These are phyloP conservation scores for Coemansia reversa DNA, from an alignment of 192 early-diverging fungal species.

Conservation along the genomic window DNA sequence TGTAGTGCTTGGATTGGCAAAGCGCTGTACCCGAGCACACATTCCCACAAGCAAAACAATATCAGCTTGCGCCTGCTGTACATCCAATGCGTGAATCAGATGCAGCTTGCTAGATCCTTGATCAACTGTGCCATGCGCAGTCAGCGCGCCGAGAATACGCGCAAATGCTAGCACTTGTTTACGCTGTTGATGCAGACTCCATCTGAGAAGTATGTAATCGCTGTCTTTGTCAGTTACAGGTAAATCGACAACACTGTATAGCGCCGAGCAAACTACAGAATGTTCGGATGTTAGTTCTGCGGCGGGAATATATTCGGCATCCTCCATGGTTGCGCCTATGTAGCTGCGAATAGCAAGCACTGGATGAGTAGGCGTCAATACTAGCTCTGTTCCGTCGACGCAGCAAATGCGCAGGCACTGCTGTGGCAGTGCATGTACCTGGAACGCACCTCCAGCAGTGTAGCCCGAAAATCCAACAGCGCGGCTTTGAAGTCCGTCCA, in stretches of 20 bases:
- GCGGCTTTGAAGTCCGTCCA: neutral
- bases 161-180: conserved; percentile 42
- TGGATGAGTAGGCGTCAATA: conserved; percentile 49
- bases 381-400: conserved; percentile 38
- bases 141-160: conserved; percentile 36
- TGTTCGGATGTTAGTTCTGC: conserved; percentile 28
- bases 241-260: conserved; percentile 26
- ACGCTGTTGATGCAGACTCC: conserved; percentile 22
- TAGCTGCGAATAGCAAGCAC: conserved; percentile 33
- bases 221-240: conserved; percentile 8
- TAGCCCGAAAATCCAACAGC: conserved; percentile 17
- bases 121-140: conserved; percentile 7
- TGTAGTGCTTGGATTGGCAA: conserved; percentile 1
- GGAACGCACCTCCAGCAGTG: conserved; percentile 38
- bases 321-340: conserved; percentile 13
- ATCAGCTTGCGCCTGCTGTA: conserved; percentile 34
- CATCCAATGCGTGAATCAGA: conserved; percentile 13
- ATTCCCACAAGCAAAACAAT: conserved; percentile 16
- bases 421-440: conserved; percentile 39
- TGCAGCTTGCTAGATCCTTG: conserved; percentile 1
- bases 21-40: neutral
- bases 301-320: conserved; percentile 39
- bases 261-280: conserved; percentile 45
- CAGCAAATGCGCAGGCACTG: conserved; percentile 35
- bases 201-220: conserved; percentile 12